Evolutionary conservation across 192 early-diverging fungal species (phyloP), one percentile per base, ranked within the genome.

Genomic region (Umbelopsis sp.): DNA sequence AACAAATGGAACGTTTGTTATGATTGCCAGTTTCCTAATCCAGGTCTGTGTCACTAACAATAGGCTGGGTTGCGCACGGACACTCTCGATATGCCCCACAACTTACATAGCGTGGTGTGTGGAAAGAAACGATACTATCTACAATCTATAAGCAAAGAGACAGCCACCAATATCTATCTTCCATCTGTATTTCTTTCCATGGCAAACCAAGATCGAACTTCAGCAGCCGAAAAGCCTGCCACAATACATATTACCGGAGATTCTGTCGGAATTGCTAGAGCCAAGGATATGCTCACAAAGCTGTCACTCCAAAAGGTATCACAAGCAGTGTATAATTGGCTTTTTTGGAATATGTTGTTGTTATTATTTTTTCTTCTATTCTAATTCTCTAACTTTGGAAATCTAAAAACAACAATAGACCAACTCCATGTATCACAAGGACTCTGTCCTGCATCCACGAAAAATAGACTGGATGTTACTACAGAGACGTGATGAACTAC

Each of bases 401-500:
- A 62, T 74, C 45, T 50, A 53, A 29, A 82, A 82, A 47, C 83
- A 86, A n/a, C 74, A 74, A 38, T 66, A 84, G 51, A 78, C 75
- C 44, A 83, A 81, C 56, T 79, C 77, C 21, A 56, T 71, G 44
- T 49, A 79, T 9, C 54, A 80, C 16, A 77, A 74, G 53, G 49
- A 71, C 2, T 82, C 56, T 59, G 77, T 67, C 20, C 81, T 85
- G 52, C 72, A 89, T 9, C 88, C 89, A 4, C 75, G 87, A 2
- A 94, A 94, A 68, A 74, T 94, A 26, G 92, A 94, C 66, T 94
- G 91, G 91, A 81, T 94, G 74, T 65, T 91, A 25, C 56, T 86
- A n/a, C 79, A 83, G 68, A 70, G 83, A 32, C 84, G 82, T 14
- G 82, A 86, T 25, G 74, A 81, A 25, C 54, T 94, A 29, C 70